Percentiles rank a stretch among this genome's conserved stretches.
These are phyloP conservation scores for Nothomitra cinnamomea DNA, from an alignment of 2,329 filamentous ascomycete genomes.

Conservation along the genomic window DNA sequence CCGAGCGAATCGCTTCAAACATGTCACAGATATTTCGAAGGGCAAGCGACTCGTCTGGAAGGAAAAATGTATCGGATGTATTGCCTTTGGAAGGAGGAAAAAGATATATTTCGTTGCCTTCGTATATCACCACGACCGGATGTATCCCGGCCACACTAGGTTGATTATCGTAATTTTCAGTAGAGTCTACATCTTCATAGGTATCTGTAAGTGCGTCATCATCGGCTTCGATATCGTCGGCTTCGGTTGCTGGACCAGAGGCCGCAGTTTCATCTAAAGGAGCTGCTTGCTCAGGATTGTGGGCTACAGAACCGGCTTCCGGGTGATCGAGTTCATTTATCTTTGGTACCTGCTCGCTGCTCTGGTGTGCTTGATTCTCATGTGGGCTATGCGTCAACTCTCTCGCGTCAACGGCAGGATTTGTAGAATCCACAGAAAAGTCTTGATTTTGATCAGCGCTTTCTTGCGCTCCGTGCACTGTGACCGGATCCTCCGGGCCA, in stretches of 20 bases:
- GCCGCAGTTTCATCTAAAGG: background rate
- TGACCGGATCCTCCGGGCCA: no score
- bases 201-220: constrained; percentile 6
- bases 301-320: background rate
- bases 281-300: background rate
- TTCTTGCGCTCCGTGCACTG: no score
- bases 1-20: constrained; percentile 36
- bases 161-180: background rate
- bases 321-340: no score
- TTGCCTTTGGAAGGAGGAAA: constrained; percentile 38
- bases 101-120: constrained; percentile 36
- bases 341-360: background rate
- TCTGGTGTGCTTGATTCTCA: no score
- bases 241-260: background rate
- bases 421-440: no score
- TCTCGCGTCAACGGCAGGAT: no score
- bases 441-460: no score
- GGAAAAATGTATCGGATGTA: constrained; percentile 36
- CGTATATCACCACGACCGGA: constrained; percentile 37
- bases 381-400: no score
- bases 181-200: background rate
- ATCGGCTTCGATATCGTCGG: constrained; percentile 11
- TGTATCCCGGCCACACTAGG: constrained; percentile 17
- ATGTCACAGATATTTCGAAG: constrained; percentile 35
- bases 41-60: constrained; percentile 37